Evolutionary conservation across 495 filamentous ascomycete genomes (phyloP), one percentile per base, ranked within the genome.

Genomic region (Neurospora intermedia): DNA sequence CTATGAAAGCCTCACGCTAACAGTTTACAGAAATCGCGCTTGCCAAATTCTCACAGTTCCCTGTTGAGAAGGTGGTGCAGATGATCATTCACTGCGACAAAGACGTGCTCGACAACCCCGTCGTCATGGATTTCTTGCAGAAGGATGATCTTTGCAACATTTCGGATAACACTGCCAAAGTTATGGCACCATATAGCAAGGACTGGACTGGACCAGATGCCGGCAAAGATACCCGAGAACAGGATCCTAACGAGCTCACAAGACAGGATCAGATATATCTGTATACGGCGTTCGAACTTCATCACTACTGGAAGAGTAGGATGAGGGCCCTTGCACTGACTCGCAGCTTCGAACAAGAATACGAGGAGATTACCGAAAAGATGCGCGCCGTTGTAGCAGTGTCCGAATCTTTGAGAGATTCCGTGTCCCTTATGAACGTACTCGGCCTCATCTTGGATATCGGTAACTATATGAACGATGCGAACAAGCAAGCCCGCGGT

Each of bases 381-480:
- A 85, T 99, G 72, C 88, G 89, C 73, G 88, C 95, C 66, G 89
- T 99, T 31, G 93, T 97, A 31, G 82, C 83, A 69, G 94, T 96
- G 35, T 94, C 94, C 66, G 96, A 99, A 81, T 92, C 93, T 18
- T 83, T 99, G 66, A 88, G 95, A 40, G 93, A 95, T 76, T 98
- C 95, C 3, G 93, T 96, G 4, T 89, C 93, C 9, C 84, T 99
- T 76, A 97, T 98, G 89, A 97, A 96, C 74, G 93, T 99, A 54
- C 90, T 99, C 27, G 95, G 95, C 74, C 85, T 99, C 69, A 99
- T 99, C 80, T 85, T 98, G 76, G 94, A 97, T 82, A 97, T 99
- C 78, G 96, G 96, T 79, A 99, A 99, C 79, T 99, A 96, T 86
- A 99, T 99, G 96, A 99, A 99, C 84, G 96, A 98, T 77, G 90